Base-by-base conservation (phyloP, 495 filamentous ascomycete genomes). In the Rhypophila decipiens region DNA sequence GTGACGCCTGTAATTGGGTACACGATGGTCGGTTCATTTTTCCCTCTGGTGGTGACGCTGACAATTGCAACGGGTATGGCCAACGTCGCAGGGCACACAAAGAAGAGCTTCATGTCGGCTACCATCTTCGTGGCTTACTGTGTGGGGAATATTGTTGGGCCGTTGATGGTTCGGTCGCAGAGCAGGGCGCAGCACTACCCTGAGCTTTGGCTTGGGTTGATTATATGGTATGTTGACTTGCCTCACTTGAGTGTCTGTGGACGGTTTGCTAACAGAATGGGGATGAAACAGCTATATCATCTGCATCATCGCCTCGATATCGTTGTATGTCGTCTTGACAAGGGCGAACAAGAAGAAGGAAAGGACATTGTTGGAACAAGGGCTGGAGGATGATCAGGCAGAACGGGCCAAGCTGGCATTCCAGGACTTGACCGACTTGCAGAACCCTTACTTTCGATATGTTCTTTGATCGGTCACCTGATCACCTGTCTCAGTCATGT, bases 401-500 rank as follows among this genome's bases (percentile, higher is more conserved):
- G 79, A 83, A 49, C 66, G 78, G 51, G 82, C 83, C 50, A 77
- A 77, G 52, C 56, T 83, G 24, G 85, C 83, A 0, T 88, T 88
- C 34, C 67, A 76, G 47, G 85, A 88, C 63, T 67, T 90, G 51
- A 90, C 87, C 2, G 87, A 90, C 56, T 80, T 75, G 61, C 71
- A 90, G 63, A 90, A 90, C 54, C 74, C 77, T 2, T 84, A 83
- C 52, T 91, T 90, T 55, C 66, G 76, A 61, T 90, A 88, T 53
- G 80, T 82, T 4, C 64, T 85, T n/a, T 86, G 34, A 55, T 1
- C 20, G 37, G n/a, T 31, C n/a, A n/a, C n/a, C n/a, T n/a, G n/a
- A n/a, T n/a, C n/a, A n/a, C n/a, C n/a, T n/a, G n/a, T n/a, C n/a
- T n/a, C n/a, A n/a, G n/a, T n/a, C n/a, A n/a, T n/a, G n/a, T n/a